Conservation (phyloP, 2,329 filamentous ascomycete species). For the Sporothrix sp. region DNA sequence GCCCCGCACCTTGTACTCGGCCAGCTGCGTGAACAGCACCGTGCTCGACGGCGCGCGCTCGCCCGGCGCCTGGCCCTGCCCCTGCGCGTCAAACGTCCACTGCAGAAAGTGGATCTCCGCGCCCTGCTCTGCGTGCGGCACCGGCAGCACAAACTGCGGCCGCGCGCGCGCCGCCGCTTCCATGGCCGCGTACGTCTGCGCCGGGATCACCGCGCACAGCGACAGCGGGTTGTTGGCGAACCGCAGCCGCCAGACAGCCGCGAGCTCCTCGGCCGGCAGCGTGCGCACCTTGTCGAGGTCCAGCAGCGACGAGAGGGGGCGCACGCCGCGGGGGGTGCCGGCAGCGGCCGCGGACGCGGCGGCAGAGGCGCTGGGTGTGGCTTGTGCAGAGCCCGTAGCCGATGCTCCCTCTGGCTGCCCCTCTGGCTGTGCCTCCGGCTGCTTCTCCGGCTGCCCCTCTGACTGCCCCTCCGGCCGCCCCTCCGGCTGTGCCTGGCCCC, state of each 20-base stretch:
- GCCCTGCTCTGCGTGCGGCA: conserved; percentile 58
- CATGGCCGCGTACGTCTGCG: conserved; percentile 64
- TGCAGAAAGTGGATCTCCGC: conserved; percentile 95
- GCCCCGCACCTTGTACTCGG: conserved; percentile 82
- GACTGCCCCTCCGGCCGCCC: neutral
- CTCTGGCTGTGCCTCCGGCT: neutral
- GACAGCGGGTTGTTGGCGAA: conserved; percentile 64
- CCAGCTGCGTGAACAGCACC: conserved; percentile 87
- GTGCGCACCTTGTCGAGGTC: conserved; percentile 67
- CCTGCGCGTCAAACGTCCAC: conserved; percentile 68
- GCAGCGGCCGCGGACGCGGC: conserved; percentile 19
- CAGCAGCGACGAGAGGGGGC: conserved; percentile 45
- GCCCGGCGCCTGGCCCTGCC: neutral
- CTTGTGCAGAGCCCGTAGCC: no score
- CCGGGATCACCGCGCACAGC: conserved; percentile 75
- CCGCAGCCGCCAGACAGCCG: conserved; percentile 80
- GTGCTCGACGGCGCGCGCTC: conserved; percentile 50
- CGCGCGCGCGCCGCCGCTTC: conserved; percentile 59
- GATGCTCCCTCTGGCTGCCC: no score
- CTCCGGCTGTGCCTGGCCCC: neutral
- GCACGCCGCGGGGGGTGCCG: conserved; percentile 25
- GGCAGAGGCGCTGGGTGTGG: neutral
- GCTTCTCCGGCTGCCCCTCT: neutral
- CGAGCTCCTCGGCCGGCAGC: conserved; percentile 73
- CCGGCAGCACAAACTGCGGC: conserved; percentile 84